These are phyloP conservation scores for Citrus medica DNA, from an alignment of 345 rosid species.

Conservation along the genomic window DNA sequence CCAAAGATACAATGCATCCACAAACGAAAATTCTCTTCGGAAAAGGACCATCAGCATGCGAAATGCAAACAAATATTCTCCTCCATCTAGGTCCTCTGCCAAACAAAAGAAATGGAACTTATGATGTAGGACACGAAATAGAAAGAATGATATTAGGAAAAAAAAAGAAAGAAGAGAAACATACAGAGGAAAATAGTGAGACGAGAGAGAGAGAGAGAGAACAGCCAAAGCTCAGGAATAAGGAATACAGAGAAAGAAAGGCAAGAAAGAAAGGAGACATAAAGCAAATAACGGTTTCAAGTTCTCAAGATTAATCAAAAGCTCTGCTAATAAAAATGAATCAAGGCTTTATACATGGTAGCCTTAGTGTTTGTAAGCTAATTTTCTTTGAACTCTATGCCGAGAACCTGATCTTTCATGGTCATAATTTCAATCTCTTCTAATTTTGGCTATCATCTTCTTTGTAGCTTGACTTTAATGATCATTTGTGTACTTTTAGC, in stretches of 20 bases:
- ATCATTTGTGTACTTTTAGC: background rate
- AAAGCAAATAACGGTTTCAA: background rate
- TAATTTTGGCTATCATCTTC: background rate
- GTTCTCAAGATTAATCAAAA: background rate
- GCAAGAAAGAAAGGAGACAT: background rate
- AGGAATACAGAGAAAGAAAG: background rate
- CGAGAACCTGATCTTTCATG: background rate
- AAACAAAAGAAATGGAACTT: conserved; percentile 8
- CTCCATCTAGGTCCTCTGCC: conserved; percentile 90
- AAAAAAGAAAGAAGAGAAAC: background rate
- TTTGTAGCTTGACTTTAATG: background rate
- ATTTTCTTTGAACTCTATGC: background rate
- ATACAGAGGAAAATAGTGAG: background rate
- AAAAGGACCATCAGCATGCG: conserved; percentile 98
- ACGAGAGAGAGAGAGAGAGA: background rate
- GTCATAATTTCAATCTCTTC: background rate
- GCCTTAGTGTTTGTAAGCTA: background rate
- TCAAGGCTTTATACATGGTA: background rate
- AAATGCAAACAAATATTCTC: conserved; percentile 89
- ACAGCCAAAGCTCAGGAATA: background rate
- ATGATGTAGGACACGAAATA: background rate
- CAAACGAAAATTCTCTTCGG: conserved; percentile 90
- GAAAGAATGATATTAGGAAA: background rate
- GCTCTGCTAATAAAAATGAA: background rate
- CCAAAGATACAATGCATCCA: conserved; percentile 87